These are phyloP conservation scores for Xanthoceras sorbifolium DNA, from an alignment of 345 rosid species.

Conservation along the genomic window DNA sequence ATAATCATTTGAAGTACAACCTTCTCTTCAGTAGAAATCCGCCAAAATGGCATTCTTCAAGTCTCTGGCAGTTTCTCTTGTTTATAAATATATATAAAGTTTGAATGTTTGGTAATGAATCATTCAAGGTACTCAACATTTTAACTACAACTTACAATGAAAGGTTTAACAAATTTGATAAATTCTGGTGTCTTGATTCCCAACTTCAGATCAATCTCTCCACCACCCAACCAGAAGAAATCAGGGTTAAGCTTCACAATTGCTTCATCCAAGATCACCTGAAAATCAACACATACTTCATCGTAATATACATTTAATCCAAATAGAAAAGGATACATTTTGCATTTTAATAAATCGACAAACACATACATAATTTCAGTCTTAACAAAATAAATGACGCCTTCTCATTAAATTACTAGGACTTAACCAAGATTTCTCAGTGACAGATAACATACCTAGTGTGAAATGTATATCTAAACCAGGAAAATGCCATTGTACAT, in stretches of 20 bases:
- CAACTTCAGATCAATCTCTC: constrained; percentile 87
- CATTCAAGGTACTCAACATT: constrained; percentile 16
- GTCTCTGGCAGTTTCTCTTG: not conserved
- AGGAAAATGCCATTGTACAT: not conserved
- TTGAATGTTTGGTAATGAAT: not conserved
- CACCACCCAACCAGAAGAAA: constrained; percentile 96
- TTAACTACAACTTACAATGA: constrained; percentile 63
- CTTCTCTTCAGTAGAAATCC: not conserved
- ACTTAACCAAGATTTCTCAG: constrained; percentile 1
- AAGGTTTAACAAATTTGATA: constrained; percentile 68
- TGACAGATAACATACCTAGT: not conserved
- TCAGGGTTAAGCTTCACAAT: constrained; percentile 70
- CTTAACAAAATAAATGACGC: not conserved
- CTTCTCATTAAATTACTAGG: not conserved
- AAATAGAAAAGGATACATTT: not conserved
- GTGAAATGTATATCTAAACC: not conserved
- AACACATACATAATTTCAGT: not conserved
- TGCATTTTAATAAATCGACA: not conserved
- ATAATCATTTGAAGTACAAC: not conserved
- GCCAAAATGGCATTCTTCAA: constrained; percentile 1
- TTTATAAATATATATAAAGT: not conserved
- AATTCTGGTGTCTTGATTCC: constrained; percentile 77
- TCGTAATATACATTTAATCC: not conserved
- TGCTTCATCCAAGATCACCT: constrained; percentile 96
- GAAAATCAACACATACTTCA: constrained; percentile 31